Evolutionary conservation across 2,329 filamentous ascomycete genomes (phyloP), one percentile per base, ranked within the genome.

Genomic region (Didymella pomorum): DNA sequence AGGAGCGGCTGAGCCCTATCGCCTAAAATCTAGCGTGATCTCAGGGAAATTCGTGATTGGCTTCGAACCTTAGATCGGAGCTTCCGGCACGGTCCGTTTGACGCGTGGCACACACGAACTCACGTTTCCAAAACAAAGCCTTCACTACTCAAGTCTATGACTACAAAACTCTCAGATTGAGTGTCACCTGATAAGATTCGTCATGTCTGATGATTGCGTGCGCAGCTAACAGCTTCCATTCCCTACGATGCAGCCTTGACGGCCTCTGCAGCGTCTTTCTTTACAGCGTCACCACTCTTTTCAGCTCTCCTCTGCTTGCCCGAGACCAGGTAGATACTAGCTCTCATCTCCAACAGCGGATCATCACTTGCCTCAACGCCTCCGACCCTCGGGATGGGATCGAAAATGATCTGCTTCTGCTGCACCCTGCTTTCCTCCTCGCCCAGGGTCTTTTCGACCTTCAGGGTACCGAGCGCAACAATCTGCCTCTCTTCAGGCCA

Each of bases 351-450:
- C 60, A 87, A 65, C 61, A 87, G 68, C 37, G 85, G 84, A 76
- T 87, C 84, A 20, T 74, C 82, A 58, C 79, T 82, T 4, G 79
- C 62, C 67, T 84, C 83, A 21, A 87, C 73, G 0, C 84, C 84
- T 20, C 82, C 72, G 2, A 86, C 79, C 52, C 84, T 76, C 5
- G 85, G 84, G 48, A 86, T 79, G 1, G 84, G 84, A 74, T 87
- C 84, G 62, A 84, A 86, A 61, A 87, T 87, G 39, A 83, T 75
- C 29, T 76, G 73, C 74, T 85, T 82, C 74, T 84, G 80, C 74
- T 81, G 72, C 53, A 73, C 74, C 56, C 70, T 68, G 47, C 75
- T 78, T 52, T 81, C 76, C 35, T 78, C 74, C n/a, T 78, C 74
- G 21, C 73, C 69, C 25, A 79, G 68, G 10, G 80, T 56, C 23